Conservation (phyloP, 2,329 filamentous ascomycete genomes). For the Ophiostoma australiae region DNA sequence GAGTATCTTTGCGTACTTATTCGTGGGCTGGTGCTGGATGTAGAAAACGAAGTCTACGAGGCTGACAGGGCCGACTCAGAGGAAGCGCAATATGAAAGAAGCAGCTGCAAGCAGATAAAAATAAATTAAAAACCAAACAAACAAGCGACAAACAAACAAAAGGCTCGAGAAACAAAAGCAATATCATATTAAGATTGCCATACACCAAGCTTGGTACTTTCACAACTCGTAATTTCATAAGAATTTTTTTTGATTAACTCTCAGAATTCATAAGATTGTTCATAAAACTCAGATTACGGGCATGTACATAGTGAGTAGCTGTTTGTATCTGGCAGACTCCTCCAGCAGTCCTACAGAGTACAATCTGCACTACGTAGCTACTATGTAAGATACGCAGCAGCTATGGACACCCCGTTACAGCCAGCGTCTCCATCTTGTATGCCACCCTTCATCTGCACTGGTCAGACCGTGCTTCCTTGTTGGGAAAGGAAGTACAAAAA, state of each 20-base stretch:
- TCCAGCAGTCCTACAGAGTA: neutral
- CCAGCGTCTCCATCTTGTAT: neutral
- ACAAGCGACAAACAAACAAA: neutral
- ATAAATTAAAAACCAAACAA: neutral
- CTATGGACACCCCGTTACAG: neutral
- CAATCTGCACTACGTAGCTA: neutral
- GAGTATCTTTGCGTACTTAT: neutral
- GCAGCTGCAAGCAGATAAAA: neutral
- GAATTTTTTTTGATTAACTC: neutral
- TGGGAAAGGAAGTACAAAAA: conserved; percentile 4
- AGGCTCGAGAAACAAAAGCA: neutral
- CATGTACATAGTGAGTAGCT: neutral
- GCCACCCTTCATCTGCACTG: conserved; percentile 5
- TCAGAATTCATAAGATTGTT: neutral
- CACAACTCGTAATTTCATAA: conserved; percentile 10
- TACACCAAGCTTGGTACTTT: neutral
- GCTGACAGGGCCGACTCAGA: neutral
- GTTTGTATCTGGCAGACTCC: neutral
- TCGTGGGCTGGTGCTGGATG: neutral
- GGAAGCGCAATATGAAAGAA: neutral
- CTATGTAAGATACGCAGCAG: neutral
- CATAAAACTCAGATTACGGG: neutral
- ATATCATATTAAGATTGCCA: neutral
- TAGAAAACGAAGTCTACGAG: neutral
- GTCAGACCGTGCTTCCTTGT: neutral